A percentile compares a stretch with the other conserved stretches of the same genome.
Conservation (phyloP, 2,329 filamentous ascomycete species). For the Aspergillus viridinutans region DNA sequence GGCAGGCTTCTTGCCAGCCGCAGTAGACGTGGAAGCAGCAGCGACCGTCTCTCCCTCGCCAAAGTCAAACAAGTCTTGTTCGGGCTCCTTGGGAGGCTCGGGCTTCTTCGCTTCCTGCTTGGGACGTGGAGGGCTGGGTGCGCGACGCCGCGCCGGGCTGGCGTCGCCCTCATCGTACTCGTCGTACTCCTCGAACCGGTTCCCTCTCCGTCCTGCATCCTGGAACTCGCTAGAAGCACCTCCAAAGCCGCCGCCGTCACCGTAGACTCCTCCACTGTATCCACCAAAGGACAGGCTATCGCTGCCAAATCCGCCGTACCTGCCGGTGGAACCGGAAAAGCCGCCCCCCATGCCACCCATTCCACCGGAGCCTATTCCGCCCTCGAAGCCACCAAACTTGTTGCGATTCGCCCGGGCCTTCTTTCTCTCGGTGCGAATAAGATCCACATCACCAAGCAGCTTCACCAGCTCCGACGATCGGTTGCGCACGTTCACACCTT, state of each 20-base stretch:
- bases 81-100: conserved; percentile 74
- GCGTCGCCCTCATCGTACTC: conserved; percentile 78
- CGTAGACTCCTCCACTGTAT: conserved; percentile 74
- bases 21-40: conserved; percentile 33
- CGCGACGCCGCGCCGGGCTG: conserved; percentile 51
- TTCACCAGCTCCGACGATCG: conserved; percentile 93
- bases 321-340: conserved; percentile 52
- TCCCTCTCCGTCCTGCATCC: conserved; percentile 57
- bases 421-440: conserved; percentile 63
- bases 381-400: conserved; percentile 94
- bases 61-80: conserved; percentile 88
- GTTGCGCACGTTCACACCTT: conserved; percentile 96
- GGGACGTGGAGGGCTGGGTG: conserved; percentile 37
- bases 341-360: conserved; percentile 46
- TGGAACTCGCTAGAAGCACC: conserved; percentile 70
- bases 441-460: conserved; percentile 69
- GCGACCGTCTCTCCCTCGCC: conserved; percentile 65
- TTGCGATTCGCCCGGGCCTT: conserved; percentile 86
- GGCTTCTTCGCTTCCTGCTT: conserved; percentile 57
- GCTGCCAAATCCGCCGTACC: conserved; percentile 89
- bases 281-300: conserved; percentile 63
- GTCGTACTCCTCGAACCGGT: conserved; percentile 94
- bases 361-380: conserved; percentile 62
- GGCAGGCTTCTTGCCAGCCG: conserved; percentile 43
- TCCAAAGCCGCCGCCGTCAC: conserved; percentile 92